Percentiles rank a stretch among this genome's conserved stretches.
These are phyloP conservation scores for Penicillium sp. DNA, from an alignment of 2,329 filamentous ascomycete genomes.

Conservation along the genomic window DNA sequence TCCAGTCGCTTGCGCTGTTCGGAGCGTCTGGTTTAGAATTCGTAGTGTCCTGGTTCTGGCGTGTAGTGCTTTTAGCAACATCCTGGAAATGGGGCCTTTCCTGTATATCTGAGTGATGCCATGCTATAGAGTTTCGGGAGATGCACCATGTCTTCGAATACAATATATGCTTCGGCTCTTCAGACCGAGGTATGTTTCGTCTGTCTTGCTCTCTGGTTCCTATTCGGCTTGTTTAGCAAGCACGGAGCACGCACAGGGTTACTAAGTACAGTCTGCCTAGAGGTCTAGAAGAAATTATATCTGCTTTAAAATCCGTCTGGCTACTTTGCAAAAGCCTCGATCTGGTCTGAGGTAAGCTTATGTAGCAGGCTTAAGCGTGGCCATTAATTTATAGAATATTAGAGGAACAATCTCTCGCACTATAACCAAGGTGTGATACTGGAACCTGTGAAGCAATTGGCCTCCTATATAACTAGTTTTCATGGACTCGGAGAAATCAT, in stretches of 20 bases:
- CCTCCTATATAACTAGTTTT: not conserved
- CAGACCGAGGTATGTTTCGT: not conserved
- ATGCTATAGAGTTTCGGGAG: not conserved
- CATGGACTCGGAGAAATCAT: not conserved
- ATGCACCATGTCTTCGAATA: not conserved
- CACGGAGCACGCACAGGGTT: not conserved
- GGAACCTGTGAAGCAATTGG: no score
- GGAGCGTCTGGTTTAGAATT: not conserved
- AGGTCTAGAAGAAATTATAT: not conserved
- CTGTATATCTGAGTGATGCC: not conserved
- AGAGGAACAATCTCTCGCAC: no score
- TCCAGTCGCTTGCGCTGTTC: not conserved
- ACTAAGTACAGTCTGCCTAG: not conserved
- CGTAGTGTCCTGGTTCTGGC: not conserved
- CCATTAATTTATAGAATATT: no score
- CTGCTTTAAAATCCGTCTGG: not conserved
- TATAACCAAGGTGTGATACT: not conserved
- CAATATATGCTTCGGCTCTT: not conserved
- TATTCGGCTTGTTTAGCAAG: not conserved
- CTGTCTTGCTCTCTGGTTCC: not conserved
- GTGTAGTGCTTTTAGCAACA: not conserved
- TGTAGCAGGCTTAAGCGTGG: not conserved
- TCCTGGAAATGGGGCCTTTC: not conserved
- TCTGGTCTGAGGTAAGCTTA: not conserved
- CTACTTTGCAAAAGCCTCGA: not conserved